Evolutionary conservation across 148 eudicot genomes (phyloP).

Genomic region (Rhododendron ferrugineum): DNA sequence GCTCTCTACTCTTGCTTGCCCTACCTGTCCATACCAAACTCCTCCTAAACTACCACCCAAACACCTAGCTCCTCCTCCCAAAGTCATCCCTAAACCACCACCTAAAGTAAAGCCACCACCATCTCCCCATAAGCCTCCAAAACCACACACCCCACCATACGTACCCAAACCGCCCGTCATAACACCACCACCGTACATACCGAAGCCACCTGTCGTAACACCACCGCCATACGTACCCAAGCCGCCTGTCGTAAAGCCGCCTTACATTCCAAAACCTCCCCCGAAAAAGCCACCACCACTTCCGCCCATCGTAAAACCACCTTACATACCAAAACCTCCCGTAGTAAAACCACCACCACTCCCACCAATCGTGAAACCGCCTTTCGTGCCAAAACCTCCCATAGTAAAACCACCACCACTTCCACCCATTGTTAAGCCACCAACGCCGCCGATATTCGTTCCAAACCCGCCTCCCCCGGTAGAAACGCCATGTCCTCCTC

Average conservation of each 20-base stretch:
- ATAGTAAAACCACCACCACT: background rate
- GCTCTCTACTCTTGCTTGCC: constrained; percentile 6
- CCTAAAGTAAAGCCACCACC: background rate
- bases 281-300: constrained; percentile 6
- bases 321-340: background rate
- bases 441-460: constrained; percentile 18
- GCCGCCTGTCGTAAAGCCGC: background rate
- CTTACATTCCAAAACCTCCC: background rate
- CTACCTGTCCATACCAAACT: constrained; percentile 15
- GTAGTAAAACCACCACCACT: background rate
- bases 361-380: background rate
- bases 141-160: constrained; percentile 15
- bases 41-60: constrained; percentile 26
- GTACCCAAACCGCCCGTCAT: constrained; percentile 21
- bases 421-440: background rate
- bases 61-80: constrained; percentile 11
- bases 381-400: background rate
- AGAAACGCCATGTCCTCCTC: constrained; percentile 20
- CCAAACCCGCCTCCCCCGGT: constrained; percentile 13
- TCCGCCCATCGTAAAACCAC: background rate
- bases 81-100: constrained; percentile 10
- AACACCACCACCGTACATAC: constrained; percentile 23
- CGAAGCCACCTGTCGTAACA: constrained; percentile 21
- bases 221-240: background rate
- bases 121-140: constrained; percentile 10